Conservation (phyloP, 306 rosid genomes). For the Cyclanthera cordifolia region DNA sequence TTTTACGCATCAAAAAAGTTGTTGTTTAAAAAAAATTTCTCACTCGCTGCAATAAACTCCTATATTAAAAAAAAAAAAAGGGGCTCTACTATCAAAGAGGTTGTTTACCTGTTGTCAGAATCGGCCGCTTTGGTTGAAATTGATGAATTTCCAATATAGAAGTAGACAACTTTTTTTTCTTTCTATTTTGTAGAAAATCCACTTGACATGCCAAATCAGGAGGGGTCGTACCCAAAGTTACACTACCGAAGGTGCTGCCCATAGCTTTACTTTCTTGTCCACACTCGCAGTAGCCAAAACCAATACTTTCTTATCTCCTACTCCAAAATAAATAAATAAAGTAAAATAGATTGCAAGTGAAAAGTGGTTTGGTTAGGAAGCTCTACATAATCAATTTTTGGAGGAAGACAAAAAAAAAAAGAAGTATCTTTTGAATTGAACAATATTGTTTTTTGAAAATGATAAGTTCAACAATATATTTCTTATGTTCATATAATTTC, state of each 20-base stretch:
- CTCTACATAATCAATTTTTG: no score
- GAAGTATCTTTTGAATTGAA: no score
- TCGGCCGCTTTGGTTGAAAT: no score
- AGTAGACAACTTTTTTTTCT: background rate
- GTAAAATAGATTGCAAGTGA: no score
- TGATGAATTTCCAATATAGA: no score
- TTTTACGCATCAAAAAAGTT: background rate
- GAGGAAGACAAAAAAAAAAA: no score
- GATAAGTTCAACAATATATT: no score
- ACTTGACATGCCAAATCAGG: background rate
- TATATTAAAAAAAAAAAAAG: background rate
- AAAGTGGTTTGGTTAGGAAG: no score
- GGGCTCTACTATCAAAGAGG: background rate
- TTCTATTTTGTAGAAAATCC: no score
- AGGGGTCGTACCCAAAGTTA: no score
- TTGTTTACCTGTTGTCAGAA: background rate
- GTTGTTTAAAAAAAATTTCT: background rate
- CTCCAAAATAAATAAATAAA: background rate
- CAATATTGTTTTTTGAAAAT: no score
- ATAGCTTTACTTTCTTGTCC: slow-evolving; percentile 93
- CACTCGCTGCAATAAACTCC: background rate
- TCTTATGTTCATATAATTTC: no score
- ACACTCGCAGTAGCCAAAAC: slow-evolving; percentile 73
- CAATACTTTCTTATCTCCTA: slow-evolving; percentile 46
- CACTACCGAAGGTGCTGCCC: slow-evolving; percentile 90